A percentile compares a stretch with the other conserved stretches of the same genome.
Evolutionary conservation across 2,329 filamentous ascomycete genomes (phyloP).

Genomic region (Tympanopsis confertula): DNA sequence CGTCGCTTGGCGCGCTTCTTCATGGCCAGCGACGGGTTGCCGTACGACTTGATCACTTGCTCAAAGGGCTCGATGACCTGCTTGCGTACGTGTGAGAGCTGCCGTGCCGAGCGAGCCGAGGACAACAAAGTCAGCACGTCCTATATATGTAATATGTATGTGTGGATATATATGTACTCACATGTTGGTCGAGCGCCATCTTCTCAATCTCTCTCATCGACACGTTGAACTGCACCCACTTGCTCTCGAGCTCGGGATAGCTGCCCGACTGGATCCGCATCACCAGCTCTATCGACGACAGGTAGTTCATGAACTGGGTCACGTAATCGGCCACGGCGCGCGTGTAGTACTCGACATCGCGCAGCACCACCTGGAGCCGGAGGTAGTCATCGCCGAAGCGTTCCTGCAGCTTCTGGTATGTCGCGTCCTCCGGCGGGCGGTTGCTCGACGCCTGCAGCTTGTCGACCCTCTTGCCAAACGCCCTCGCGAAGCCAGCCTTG

Average conservation of each 20-base stretch:
- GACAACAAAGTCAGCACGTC: conserved; percentile 29
- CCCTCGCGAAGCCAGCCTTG: conserved; percentile 44
- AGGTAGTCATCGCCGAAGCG: conserved; percentile 53
- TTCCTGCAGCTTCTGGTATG: conserved; percentile 45
- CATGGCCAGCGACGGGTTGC: conserved; percentile 51
- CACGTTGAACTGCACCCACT: conserved; percentile 49
- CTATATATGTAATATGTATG: conserved; percentile 45
- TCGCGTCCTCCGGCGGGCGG: conserved; percentile 38
- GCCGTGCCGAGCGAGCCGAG: conserved; percentile 15
- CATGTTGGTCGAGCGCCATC: conserved; percentile 47
- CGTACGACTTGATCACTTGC: conserved; percentile 44
- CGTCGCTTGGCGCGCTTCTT: conserved; percentile 56
- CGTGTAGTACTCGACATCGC: conserved; percentile 51
- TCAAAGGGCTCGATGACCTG: conserved; percentile 48
- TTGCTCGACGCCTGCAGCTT: conserved; percentile 28
- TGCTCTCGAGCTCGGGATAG: conserved; percentile 48
- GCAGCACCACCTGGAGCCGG: conserved; percentile 51
- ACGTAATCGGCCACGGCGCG: conserved; percentile 39
- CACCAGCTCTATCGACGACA: conserved; percentile 38
- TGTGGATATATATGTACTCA: conserved; percentile 29
- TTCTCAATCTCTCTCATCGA: conserved; percentile 45
- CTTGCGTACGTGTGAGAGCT: conserved; percentile 39
- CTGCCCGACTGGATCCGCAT: conserved; percentile 37
- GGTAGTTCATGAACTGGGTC: conserved; percentile 38
- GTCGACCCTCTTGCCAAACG: conserved; percentile 51